phyloP scores from a whole-genome alignment of 176 grass and related monocot species.

The Zizania latifolia region DNA sequence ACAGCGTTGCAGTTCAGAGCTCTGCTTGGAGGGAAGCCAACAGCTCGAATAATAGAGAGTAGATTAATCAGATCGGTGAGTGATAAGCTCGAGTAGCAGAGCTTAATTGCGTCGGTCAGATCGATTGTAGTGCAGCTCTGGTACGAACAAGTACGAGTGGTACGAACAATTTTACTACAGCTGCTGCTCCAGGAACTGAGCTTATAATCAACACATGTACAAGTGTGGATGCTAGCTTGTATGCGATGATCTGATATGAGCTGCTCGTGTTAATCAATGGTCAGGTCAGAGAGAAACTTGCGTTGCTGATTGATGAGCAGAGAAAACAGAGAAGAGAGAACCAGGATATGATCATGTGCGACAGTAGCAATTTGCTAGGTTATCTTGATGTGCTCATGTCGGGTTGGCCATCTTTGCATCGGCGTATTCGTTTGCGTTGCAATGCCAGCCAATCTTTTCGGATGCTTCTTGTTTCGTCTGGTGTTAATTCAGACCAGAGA shows the following conservation, averaged over 20 bases:
- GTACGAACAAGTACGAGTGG: neutral
- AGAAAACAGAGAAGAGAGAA: neutral
- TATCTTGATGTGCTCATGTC: too few species aligned
- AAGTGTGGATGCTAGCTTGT: neutral
- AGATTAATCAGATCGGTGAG: neutral
- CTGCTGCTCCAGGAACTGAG: neutral
- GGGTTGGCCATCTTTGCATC: too few species aligned
- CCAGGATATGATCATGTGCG: neutral
- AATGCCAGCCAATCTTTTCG: too few species aligned
- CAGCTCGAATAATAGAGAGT: neutral
- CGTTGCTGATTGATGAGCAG: neutral
- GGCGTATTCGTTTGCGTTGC: too few species aligned
- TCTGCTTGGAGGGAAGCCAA: neutral
- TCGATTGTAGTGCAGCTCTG: neutral
- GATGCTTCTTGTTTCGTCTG: too few species aligned
- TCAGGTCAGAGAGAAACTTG: neutral
- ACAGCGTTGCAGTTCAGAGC: neutral
- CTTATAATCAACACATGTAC: too few species aligned
- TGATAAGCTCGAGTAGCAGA: neutral
- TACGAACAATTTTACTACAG: too few species aligned
- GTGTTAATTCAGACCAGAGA: too few species aligned
- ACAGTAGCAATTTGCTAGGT: neutral
- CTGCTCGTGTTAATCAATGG: neutral
- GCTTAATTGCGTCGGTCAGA: neutral
- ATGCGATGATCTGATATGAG: neutral